Conservation (phyloP, 192 early-diverging fungal species). For the Backusella tuberculispora region DNA sequence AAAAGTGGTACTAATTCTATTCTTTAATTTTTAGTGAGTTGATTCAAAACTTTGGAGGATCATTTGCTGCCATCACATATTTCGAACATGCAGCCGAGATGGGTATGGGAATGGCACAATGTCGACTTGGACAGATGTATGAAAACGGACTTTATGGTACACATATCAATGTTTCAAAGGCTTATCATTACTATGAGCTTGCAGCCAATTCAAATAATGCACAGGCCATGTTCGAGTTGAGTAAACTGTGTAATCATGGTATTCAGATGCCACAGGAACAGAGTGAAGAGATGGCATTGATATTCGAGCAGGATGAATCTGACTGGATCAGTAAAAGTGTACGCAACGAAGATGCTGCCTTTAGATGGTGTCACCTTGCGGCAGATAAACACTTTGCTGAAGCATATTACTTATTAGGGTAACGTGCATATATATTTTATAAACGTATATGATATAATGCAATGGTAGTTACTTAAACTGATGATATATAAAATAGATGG, state of each 20-base stretch:
- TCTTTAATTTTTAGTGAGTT: conserved; percentile 30
- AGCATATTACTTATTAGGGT: conserved; percentile 90
- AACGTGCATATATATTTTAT: conserved; percentile 31
- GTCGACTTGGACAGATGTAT: conserved; percentile 32
- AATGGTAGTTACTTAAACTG: neutral
- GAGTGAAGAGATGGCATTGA: neutral
- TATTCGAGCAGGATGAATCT: conserved; percentile 23
- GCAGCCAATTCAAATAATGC: conserved; percentile 12
- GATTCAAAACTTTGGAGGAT: conserved; percentile 52
- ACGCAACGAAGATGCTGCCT: conserved; percentile 52
- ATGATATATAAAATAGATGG: conserved; percentile 18
- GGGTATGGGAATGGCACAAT: conserved; percentile 71
- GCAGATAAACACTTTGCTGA: conserved; percentile 76
- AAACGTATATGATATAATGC: neutral
- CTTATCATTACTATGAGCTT: conserved; percentile 12
- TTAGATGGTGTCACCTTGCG: conserved; percentile 79
- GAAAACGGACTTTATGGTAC: conserved; percentile 28
- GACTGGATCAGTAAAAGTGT: conserved; percentile 9
- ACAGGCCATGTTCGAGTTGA: conserved; percentile 27
- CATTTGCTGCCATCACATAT: conserved; percentile 74
- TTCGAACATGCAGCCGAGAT: conserved; percentile 76
- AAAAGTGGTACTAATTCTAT: conserved; percentile 48
- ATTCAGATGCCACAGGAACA: conserved; percentile 26
- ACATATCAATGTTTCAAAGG: conserved; percentile 14
- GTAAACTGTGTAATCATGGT: conserved; percentile 25